A percentile compares a stretch with the other conserved stretches of the same genome.
Evolutionary conservation across 129 eudicot species (phyloP).

Genomic region (Flaveria bidentis): DNA sequence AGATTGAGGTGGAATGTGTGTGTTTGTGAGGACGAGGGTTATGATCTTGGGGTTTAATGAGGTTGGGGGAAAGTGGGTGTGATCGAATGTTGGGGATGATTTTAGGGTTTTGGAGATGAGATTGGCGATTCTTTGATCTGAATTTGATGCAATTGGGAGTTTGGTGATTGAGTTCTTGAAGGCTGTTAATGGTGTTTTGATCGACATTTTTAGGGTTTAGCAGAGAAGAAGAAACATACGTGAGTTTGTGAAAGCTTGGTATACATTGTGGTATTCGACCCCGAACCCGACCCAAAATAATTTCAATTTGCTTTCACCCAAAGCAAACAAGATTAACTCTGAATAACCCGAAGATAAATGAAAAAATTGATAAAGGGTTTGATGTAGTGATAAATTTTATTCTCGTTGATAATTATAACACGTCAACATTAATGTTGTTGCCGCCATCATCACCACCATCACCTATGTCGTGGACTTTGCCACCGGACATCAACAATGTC

Average conservation of each 20-base stretch:
- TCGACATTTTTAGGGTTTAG: slow-evolving; percentile 39
- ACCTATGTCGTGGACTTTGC: no score
- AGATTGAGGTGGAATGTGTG: slow-evolving; percentile 49
- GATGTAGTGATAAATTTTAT: no score
- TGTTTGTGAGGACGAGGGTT: slow-evolving; percentile 68
- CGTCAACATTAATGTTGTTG: no score
- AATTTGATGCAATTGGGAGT: slow-evolving; percentile 23
- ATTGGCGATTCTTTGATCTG: slow-evolving; percentile 52
- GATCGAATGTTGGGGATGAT: slow-evolving; percentile 40
- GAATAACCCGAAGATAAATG: no score
- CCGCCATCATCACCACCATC: no score
- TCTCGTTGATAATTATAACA: no score
- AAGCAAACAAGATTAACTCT: no score
- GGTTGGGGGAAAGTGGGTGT: slow-evolving; percentile 33
- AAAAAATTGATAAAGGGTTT: no score
- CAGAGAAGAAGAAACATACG: not conserved
- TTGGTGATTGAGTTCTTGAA: slow-evolving; percentile 44
- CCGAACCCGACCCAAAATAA: no score
- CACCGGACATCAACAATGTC: no score
- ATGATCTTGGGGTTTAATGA: slow-evolving; percentile 51
- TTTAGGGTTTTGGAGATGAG: slow-evolving; percentile 55
- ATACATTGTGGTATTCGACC: no score
- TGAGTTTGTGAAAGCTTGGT: not conserved
- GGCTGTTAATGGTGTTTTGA: slow-evolving; percentile 32
- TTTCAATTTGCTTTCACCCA: no score